Base-by-base conservation (phyloP, 768 basidiomycete genomes). In the Lentinula aciculospora region DNA sequence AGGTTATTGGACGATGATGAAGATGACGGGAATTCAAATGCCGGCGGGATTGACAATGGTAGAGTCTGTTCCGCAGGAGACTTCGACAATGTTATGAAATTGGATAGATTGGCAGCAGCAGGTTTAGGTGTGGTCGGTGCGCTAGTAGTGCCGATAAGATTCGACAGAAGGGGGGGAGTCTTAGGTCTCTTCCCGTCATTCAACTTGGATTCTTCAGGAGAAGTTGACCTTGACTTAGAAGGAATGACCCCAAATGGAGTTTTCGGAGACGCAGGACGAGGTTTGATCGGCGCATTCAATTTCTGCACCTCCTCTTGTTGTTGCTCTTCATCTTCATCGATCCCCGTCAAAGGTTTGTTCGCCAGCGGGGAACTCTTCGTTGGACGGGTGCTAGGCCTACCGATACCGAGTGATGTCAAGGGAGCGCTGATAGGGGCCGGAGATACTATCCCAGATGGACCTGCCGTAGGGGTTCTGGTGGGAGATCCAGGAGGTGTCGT, bases 361-460 rank as follows among this genome's bases (percentile, higher is more conserved):
- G 89, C 85, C 49, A 92, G 73, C 1, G 90, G 90, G 3, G 90
- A 91, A 62, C 90, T 92, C n/a, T 87, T 82, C 3, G 77, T 69
- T 0, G 89, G 89, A 6, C 85, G 81, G 7, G 87, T 79, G 47
- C 79, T 84, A 1, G 83, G 83, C 37, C 86, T 76, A 19, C 83
- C 82, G 17, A 80, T 66, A 23, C 78, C 77, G 31, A 85, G 67
- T 2, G 74, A 69, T 21, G 81, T 76, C 1, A 75, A 61, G n/a
- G 72, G 59, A 8, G 65, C 48, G 12, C 21, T 46, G 19, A 31
- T 13, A 61, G 58, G 29, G 58, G 66, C 29, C 56, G 63, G 47
- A 28, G 54, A 32, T 19, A 68, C 60, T 8, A 44, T 56, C 19
- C 31, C 29, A 3, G 72, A 58, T 19, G 79, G 65, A n/a, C 75